Base-by-base conservation (phyloP, 2,329 filamentous ascomycete genomes). In the Penicillium sp. region DNA sequence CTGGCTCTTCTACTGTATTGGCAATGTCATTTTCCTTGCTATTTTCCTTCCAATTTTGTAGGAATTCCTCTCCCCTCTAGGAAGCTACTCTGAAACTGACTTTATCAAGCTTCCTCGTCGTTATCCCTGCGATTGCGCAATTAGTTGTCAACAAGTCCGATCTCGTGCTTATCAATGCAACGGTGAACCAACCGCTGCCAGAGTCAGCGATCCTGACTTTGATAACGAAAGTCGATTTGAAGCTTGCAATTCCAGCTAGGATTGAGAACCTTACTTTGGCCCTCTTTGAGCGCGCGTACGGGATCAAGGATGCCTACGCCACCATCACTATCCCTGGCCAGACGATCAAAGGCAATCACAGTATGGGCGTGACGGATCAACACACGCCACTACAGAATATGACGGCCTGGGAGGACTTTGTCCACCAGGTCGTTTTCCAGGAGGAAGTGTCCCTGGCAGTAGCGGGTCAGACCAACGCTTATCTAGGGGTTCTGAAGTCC, bases 41-140 rank as follows among this genome's bases (percentile, higher is more conserved):
- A 81, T 81, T 23, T 62, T 81, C 4, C 58, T 82, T 3, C 80
- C 80, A 0, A 64, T 82, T 19, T 60, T 81, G 80, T 82, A 69
- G 71, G 78, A 73, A 8, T 19, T 9, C 5, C 13, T 39, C n/a
- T 2, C n/a, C 19, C 1, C 9, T 9, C 3, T 16, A 39, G 1
- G 5, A n/a, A 10, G 9, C 9, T 19, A 14, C 10, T 6, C 39
- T 23, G 10, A 3, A 27, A 50, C 35, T 25, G 13, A 27, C 25
- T 25, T 2, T 21, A 19, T 25, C 11, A 43, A 82, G 80, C 29
- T 82, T 82, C 68, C 68, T 74, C 21, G 72, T 80, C 19, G 77
- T 78, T 8, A 72, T 82, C 27, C 80, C 80, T 1, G 75, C 74
- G n/a, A 75, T 81, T 31, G 75, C 79, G 1, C 78, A 80, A 58